Evolutionary conservation across 352 stramenopile genomes (phyloP).

Genomic region (Phytophthora capsici): DNA sequence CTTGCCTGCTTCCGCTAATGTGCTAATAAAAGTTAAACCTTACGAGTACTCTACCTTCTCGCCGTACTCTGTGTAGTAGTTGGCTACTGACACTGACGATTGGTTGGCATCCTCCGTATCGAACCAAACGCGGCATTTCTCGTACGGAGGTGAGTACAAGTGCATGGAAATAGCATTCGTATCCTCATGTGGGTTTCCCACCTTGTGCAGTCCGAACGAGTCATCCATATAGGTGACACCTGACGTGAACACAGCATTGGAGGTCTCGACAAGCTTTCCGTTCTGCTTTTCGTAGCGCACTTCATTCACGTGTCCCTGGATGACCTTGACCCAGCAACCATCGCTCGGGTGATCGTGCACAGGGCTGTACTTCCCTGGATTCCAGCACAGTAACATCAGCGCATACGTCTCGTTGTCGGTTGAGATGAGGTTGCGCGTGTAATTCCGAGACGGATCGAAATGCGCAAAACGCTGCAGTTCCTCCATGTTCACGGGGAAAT

Average conservation of each 20-base stretch:
- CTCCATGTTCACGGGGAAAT: conserved; percentile 56
- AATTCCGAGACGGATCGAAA: conserved; percentile 87
- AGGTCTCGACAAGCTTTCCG: conserved; percentile 58
- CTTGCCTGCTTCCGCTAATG: neutral
- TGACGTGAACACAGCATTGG: conserved; percentile 62
- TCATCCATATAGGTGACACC: conserved; percentile 93
- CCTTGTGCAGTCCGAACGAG: conserved; percentile 92
- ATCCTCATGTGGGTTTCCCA: conserved; percentile 76
- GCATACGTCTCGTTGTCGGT: conserved; percentile 93
- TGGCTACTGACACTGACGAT: conserved; percentile 72
- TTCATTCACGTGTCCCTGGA: conserved; percentile 90
- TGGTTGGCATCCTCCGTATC: conserved; percentile 66
- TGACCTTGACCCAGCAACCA: conserved; percentile 92
- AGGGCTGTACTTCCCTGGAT: conserved; percentile 85
- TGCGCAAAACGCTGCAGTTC: conserved; percentile 81
- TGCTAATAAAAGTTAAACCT: conserved; percentile 1
- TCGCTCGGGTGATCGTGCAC: conserved; percentile 95
- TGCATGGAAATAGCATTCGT: conserved; percentile 93
- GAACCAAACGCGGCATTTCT: conserved; percentile 91
- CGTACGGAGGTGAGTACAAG: conserved; percentile 93
- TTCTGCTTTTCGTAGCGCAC: conserved; percentile 80
- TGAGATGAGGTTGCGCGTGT: conserved; percentile 95
- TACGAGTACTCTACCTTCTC: conserved; percentile 48
- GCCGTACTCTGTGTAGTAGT: conserved; percentile 87
- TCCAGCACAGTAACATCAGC: conserved; percentile 96